Evolutionary conservation across 1,284 basidiomycete genomes (phyloP).

Genomic region (Chalciporus sp.): DNA sequence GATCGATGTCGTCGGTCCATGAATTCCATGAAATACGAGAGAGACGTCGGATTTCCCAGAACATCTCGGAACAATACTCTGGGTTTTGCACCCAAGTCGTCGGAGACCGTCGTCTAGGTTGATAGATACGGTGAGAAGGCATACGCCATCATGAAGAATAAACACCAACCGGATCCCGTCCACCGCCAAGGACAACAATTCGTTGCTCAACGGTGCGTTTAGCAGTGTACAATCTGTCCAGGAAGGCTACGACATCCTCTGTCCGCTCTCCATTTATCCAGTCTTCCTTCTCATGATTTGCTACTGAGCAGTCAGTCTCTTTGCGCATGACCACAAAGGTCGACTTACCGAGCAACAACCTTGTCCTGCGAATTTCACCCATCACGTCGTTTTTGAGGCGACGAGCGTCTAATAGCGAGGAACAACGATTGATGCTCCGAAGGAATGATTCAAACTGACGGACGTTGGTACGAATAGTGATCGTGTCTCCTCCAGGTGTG

Average conservation of each 20-base stretch:
- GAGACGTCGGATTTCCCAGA: conserved; percentile 83
- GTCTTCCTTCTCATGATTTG: conserved; percentile 81
- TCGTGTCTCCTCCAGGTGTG: conserved; percentile 57
- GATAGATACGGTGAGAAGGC: conserved; percentile 6
- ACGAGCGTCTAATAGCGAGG: conserved; percentile 84
- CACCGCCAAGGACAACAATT: conserved; percentile 78
- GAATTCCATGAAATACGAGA: conserved; percentile 97
- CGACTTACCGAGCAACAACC: conserved; percentile 61
- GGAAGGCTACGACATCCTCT: conserved; percentile 82
- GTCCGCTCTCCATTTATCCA: conserved; percentile 83
- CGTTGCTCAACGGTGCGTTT: conserved; percentile 85
- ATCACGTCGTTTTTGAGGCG: conserved; percentile 90
- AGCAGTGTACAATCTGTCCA: conserved; percentile 87
- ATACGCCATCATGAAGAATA: not conserved
- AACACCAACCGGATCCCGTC: conserved; percentile 56
- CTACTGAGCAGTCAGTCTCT: conserved; percentile 39
- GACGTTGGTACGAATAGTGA: conserved; percentile 75
- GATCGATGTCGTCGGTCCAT: conserved; percentile 91
- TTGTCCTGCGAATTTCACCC: conserved; percentile 82
- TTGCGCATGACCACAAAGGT: not conserved
- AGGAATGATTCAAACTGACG: conserved; percentile 90
- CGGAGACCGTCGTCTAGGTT: conserved; percentile 38
- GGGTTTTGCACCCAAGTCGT: conserved; percentile 45
- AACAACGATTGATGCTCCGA: conserved; percentile 78
- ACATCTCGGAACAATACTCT: conserved; percentile 69